Base-by-base conservation (phyloP, 2,329 filamentous ascomycete genomes). In the Pseudogymnoascus sp. region DNA sequence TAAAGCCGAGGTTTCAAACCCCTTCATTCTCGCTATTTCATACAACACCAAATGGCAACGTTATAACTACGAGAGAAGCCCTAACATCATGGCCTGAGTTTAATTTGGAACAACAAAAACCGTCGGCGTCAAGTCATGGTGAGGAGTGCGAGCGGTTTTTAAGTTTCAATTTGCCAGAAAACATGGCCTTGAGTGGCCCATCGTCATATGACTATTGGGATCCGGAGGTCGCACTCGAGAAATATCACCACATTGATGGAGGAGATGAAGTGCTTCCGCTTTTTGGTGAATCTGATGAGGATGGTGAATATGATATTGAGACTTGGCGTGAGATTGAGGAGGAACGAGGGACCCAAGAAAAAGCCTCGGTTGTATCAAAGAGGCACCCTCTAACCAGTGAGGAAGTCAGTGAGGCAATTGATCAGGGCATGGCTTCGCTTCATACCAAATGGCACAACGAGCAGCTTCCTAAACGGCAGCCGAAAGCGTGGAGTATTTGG, bases 401-500 rank as follows among this genome's bases (percentile, higher is more conserved):
- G 0, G 77, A 84, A 42, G 77, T 89, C 21, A 73, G 81, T 2
- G 67, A 72, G 0, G 74, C 84, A 11, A 78, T 93, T 36, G 76
- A 85, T 28, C 73, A 82, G 16, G 80, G 77, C 25, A 80, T 90
- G 10, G 70, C 76, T 5, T 73, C 78, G 1, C 79, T 84, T 64
- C 78, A 79, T 59, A 70, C 75, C 3, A 72, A 74, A 4, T 93
- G 89, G 89, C 74, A 75, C n/a, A 72, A 78, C n/a, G 77, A 75
- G 1, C 86, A 85, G 66, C 77, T 84, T 5, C 82, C 84, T 0
- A 82, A 78, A 61, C 76, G 84, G 12, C 76, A 84, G 63, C 73
- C 72, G 4, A 85, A 80, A 64, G 89, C 88, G 0, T 81, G 84
- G 70, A 74, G 71, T 3, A 67, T 89, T 1, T 96, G 90, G 91